Percentiles rank a stretch among this genome's conserved stretches.
These are phyloP conservation scores for Linaria vulgaris DNA, from an alignment of 257 asterid species.

Conservation along the genomic window DNA sequence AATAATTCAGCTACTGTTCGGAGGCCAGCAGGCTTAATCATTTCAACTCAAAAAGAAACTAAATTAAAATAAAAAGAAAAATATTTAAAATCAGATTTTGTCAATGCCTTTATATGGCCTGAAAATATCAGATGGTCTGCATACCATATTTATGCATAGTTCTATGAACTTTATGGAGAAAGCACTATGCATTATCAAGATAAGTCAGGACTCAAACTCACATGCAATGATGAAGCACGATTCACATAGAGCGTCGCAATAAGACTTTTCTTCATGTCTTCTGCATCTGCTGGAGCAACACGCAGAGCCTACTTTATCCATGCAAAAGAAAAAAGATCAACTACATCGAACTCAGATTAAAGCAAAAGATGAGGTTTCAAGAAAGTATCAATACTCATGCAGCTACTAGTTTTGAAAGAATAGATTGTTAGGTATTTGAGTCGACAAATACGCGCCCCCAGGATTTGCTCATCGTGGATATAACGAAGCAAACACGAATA, in stretches of 20 bases:
- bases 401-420: too few species aligned
- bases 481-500: too few species aligned
- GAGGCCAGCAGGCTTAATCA: neutral
- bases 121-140: neutral
- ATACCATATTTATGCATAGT: too few species aligned
- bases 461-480: too few species aligned
- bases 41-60: slow-evolving; percentile 5
- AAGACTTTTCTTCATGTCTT: slow-evolving; percentile 52
- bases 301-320: slow-evolving; percentile 67
- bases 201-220: slow-evolving; percentile 40
- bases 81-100: slow-evolving; percentile 6
- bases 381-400: neutral
- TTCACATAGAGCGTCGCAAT: slow-evolving; percentile 71
- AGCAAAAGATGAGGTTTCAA: neutral
- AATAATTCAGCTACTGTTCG: neutral
- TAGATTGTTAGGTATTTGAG: too few species aligned
- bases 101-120: slow-evolving; percentile 4
- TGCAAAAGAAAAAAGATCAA: slow-evolving; percentile 20
- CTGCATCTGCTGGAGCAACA: slow-evolving; percentile 58
- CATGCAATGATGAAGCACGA: slow-evolving; percentile 83
- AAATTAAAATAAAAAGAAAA: neutral
- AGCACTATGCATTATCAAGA: too few species aligned
- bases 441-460: too few species aligned
- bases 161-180: too few species aligned
- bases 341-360: slow-evolving; percentile 4